Conservation (phyloP, 1,139 yeast species). For the Kluyveromyces sp. region DNA sequence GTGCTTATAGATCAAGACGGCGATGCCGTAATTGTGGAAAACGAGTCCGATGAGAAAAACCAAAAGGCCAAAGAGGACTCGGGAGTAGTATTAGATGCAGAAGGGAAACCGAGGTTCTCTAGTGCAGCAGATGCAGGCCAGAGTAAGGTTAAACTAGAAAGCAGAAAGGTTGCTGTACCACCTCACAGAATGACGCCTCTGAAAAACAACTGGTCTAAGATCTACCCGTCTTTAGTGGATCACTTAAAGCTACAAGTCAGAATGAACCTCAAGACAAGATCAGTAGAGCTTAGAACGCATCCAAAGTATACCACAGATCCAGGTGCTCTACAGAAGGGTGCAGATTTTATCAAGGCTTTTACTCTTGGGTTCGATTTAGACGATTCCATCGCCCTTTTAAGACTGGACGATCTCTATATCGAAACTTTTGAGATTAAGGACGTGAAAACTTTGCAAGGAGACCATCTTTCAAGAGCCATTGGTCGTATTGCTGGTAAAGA, state of each 20-base stretch:
- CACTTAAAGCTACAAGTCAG: constrained; percentile 91
- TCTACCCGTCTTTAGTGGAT: constrained; percentile 92
- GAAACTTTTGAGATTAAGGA: constrained; percentile 96
- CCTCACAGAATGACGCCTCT: constrained; percentile 96
- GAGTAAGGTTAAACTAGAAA: constrained; percentile 65
- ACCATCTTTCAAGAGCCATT: constrained; percentile 94
- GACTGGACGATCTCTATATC: constrained; percentile 91
- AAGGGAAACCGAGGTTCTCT: constrained; percentile 83
- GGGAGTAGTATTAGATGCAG: constrained; percentile 70
- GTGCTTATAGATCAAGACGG: constrained; percentile 54
- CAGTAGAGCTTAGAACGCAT: constrained; percentile 82
- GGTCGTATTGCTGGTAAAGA: constrained; percentile 99
- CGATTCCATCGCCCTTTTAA: constrained; percentile 88
- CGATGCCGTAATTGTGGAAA: constrained; percentile 15
- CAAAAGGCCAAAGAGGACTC: constrained; percentile 34
- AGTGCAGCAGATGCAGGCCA: constrained; percentile 62
- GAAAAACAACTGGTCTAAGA: constrained; percentile 82
- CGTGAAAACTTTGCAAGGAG: constrained; percentile 91
- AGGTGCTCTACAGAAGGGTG: constrained; percentile 95
- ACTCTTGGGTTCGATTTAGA: constrained; percentile 94
- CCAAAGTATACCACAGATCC: constrained; percentile 75
- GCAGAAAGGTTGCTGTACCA: constrained; percentile 87
- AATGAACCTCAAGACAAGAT: constrained; percentile 80
- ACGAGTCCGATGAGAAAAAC: constrained; percentile 19
- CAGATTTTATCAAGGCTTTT: constrained; percentile 91